phyloP scores from a whole-genome alignment of 768 basidiomycete species.

The Sutorius australiensis region DNA sequence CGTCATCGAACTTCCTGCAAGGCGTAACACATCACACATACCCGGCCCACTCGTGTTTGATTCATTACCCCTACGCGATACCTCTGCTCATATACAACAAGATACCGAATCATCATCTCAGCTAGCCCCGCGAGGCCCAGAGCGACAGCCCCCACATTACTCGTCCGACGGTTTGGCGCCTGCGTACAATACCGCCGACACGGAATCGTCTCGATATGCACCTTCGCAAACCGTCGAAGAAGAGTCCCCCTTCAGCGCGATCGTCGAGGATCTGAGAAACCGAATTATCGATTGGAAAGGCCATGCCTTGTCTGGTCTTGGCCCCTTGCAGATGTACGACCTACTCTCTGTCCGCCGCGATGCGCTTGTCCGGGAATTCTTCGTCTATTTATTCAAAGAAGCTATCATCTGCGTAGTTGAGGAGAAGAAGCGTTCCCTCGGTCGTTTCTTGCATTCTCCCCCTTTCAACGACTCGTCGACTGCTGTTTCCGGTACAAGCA shows the following conservation, averaged over 20 bases:
- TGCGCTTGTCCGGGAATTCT: slow-evolving; percentile 87
- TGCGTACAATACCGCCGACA: slow-evolving; percentile 29
- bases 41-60: slow-evolving; percentile 56
- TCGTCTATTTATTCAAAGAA: slow-evolving; percentile 95
- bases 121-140: slow-evolving; percentile 3
- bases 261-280: slow-evolving; percentile 84
- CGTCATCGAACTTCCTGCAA: slow-evolving; percentile 85
- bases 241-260: slow-evolving; percentile 74
- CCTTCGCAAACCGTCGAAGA: slow-evolving; percentile 40
- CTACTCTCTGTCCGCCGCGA: slow-evolving; percentile 86
- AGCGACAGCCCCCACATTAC: slow-evolving; percentile 17
- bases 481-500: slow-evolving; percentile 31
- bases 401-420: slow-evolving; percentile 98
- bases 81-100: slow-evolving; percentile 17
- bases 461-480: slow-evolving; percentile 51
- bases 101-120: slow-evolving; percentile 22
- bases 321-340: slow-evolving; percentile 89
- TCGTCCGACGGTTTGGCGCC: slow-evolving; percentile 25
- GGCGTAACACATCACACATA: slow-evolving; percentile 48
- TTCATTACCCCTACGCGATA: slow-evolving; percentile 36
- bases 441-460: slow-evolving; percentile 68
- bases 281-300: slow-evolving; percentile 97
- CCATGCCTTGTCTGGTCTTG: slow-evolving; percentile 85
- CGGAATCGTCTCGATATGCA: slow-evolving; percentile 30
- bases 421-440: slow-evolving; percentile 83